Evolutionary conservation across 2,329 filamentous ascomycete genomes (phyloP).

Genomic region (Lasiodiplodia hormozganensis): DNA sequence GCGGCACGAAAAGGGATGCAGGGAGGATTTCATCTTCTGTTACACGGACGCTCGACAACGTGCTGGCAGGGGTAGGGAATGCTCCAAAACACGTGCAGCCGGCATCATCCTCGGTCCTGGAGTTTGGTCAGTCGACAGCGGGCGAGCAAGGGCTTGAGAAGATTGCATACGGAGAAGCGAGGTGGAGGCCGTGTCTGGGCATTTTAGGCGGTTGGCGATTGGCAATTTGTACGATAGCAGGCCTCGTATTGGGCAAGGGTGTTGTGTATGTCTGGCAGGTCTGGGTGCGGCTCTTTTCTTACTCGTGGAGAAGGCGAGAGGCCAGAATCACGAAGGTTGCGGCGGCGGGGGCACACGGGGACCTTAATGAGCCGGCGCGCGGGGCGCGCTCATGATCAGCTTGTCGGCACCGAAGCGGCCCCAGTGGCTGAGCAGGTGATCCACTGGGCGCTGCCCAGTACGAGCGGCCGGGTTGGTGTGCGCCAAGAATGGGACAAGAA

Average conservation of each 20-base stretch:
- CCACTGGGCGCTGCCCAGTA: conserved; percentile 5
- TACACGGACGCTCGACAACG: conserved; percentile 10
- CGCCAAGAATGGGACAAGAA: conserved; percentile 3
- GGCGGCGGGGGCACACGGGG: conserved; percentile 13
- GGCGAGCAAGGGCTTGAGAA: not conserved
- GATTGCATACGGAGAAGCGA: conserved; percentile 11
- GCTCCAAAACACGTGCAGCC: conserved; percentile 2
- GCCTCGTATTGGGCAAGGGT: conserved; percentile 1
- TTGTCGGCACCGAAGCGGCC: conserved; percentile 6
- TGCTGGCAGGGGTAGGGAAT: conserved; percentile 1
- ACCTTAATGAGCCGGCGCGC: conserved; percentile 15
- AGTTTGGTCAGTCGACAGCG: not conserved
- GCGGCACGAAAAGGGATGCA: conserved; percentile 20
- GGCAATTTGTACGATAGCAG: not conserved
- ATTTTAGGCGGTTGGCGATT: not conserved
- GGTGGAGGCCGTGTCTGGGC: not conserved
- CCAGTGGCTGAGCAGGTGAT: conserved; percentile 21
- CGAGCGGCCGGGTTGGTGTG: conserved; percentile 8
- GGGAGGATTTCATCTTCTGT: conserved; percentile 14
- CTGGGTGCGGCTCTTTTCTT: conserved; percentile 9
- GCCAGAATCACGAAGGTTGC: conserved; percentile 2
- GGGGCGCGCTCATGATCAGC: conserved; percentile 16
- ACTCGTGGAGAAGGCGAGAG: conserved; percentile 14
- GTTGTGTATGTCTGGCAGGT: conserved; percentile 7
- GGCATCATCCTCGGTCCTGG: conserved; percentile 2